A percentile compares a stretch with the other conserved stretches of the same genome.
These are phyloP conservation scores for Ophiostoma fasciatum DNA, from an alignment of 2,329 filamentous ascomycete genomes.

Conservation along the genomic window DNA sequence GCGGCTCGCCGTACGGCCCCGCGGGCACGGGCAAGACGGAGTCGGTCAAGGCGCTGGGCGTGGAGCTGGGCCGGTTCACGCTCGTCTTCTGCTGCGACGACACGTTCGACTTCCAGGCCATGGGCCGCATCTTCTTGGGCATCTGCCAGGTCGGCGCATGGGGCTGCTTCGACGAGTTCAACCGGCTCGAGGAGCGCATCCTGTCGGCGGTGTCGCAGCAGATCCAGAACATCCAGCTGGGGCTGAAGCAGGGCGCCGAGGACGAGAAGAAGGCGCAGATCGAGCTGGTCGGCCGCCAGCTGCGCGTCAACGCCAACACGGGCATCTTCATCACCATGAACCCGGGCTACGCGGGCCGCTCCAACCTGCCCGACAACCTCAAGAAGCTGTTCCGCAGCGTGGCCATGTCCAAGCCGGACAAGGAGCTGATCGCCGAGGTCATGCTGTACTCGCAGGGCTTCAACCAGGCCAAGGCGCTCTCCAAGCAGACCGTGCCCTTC, in stretches of 20 bases:
- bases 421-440: conserved; percentile 97
- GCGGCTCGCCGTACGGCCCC: conserved; percentile 92
- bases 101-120: conserved; percentile 98
- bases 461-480: conserved; percentile 84
- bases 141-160: conserved; percentile 98
- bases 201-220: conserved; percentile 96
- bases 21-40: conserved; percentile 98
- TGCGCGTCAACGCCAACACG: conserved; percentile 81
- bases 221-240: conserved; percentile 97
- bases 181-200: conserved; percentile 94
- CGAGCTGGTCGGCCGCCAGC: conserved; percentile 80
- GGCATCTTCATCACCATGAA: conserved; percentile 99
- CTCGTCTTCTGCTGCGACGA: conserved; percentile 99
- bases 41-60: conserved; percentile 92
- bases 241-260: conserved; percentile 69
- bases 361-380: conserved; percentile 93
- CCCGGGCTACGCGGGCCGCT: conserved; percentile 93
- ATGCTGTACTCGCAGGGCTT: conserved; percentile 99
- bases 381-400: conserved; percentile 99
- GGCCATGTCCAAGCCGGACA: conserved; percentile 99
- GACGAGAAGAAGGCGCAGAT: conserved; percentile 81
- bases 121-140: conserved; percentile 98
- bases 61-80: conserved; percentile 93
- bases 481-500: conserved; percentile 93
- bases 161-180: conserved; percentile 99